Conservation (phyloP, 1,284 basidiomycete species). For the Sutorius eximius region DNA sequence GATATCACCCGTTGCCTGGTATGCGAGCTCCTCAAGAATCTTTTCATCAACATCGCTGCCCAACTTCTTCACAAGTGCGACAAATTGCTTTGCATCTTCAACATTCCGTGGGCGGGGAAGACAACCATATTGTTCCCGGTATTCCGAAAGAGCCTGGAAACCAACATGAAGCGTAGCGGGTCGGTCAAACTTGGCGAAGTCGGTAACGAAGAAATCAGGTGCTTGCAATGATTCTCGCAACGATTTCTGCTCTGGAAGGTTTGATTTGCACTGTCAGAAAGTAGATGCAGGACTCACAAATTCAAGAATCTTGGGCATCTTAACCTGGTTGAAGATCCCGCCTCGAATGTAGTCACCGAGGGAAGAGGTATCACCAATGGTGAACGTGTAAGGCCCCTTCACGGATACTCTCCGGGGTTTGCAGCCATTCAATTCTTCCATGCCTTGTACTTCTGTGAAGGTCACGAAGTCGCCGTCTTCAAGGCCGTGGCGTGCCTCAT, state of each 20-base stretch:
- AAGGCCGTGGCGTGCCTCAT: slow-evolving; percentile 96
- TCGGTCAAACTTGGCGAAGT: slow-evolving; percentile 97
- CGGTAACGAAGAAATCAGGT: slow-evolving; percentile 93
- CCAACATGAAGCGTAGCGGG: slow-evolving; percentile 89
- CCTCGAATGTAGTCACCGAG: slow-evolving; percentile 83
- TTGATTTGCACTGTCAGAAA: background rate
- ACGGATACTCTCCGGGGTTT: slow-evolving; percentile 91
- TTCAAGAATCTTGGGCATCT: slow-evolving; percentile 95
- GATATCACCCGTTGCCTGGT: slow-evolving; percentile 92
- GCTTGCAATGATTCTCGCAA: slow-evolving; percentile 81
- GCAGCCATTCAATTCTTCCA: slow-evolving; percentile 88
- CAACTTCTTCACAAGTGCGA: slow-evolving; percentile 79
- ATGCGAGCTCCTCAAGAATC: slow-evolving; percentile 82
- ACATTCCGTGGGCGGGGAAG: slow-evolving; percentile 85
- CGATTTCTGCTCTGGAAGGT: slow-evolving; percentile 69
- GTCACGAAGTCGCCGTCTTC: slow-evolving; percentile 98
- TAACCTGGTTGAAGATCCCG: slow-evolving; percentile 97
- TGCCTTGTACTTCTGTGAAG: slow-evolving; percentile 96
- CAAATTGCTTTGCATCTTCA: slow-evolving; percentile 75
- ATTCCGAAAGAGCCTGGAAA: slow-evolving; percentile 92
- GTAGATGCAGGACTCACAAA: slow-evolving; percentile 61
- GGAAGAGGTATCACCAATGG: slow-evolving; percentile 86
- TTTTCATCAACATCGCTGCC: slow-evolving; percentile 79
- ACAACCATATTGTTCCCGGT: slow-evolving; percentile 65
- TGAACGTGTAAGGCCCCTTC: slow-evolving; percentile 96